Evolutionary conservation across 208 protist species (phyloP).

Genomic region (Trichomonas tenax): DNA sequence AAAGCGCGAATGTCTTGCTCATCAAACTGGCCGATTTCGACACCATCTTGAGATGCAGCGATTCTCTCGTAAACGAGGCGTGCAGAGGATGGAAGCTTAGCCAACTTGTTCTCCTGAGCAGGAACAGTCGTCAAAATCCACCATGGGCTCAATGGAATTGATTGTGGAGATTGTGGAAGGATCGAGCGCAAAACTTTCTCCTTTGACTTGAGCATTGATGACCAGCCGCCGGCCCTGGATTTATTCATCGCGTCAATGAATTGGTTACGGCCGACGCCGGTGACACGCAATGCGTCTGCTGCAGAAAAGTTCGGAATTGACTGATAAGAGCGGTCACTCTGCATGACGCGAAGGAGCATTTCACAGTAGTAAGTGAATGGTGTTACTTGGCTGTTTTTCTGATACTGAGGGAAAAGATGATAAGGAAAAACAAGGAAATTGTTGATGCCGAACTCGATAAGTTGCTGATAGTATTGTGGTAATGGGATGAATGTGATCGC

Average conservation of each 20-base stretch:
- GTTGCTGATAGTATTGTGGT: neutral
- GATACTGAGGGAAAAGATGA: neutral
- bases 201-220: neutral
- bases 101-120: neutral
- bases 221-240: neutral
- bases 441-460: neutral
- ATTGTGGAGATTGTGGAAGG: neutral
- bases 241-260: conserved; percentile 20
- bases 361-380: neutral
- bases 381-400: neutral
- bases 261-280: neutral
- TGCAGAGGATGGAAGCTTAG: neutral
- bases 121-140: neutral
- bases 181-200: neutral
- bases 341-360: neutral
- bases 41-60: neutral
- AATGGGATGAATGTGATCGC: neutral
- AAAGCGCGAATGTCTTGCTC: neutral
- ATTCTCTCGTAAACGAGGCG: neutral
- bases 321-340: neutral
- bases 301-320: conserved; percentile 10
- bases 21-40: neutral
- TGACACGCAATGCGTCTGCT: neutral
- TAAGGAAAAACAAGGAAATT: conserved; percentile 12
- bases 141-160: neutral